A percentile compares a stretch with the other conserved stretches of the same genome.
Evolutionary conservation across 2,329 filamentous ascomycete species (phyloP).

Genomic region (Aureobasidium sp.): DNA sequence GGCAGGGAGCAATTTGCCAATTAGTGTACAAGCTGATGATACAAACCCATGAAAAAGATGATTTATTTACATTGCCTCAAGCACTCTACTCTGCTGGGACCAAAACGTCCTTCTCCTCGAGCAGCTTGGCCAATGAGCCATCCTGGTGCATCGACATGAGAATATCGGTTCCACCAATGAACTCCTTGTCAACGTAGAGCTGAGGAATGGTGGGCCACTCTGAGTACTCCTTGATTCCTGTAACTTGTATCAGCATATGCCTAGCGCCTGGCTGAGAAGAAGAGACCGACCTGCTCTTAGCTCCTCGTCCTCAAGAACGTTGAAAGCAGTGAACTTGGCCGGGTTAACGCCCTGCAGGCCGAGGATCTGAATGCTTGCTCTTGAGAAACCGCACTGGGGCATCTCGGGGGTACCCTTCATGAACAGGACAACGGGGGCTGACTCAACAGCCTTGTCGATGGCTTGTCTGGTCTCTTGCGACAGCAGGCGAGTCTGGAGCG

Average conservation of each 20-base stretch:
- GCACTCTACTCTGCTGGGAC: slow-evolving; percentile 45
- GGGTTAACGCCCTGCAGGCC: slow-evolving; percentile 89
- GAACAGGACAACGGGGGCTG: slow-evolving; percentile 90
- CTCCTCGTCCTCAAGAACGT: slow-evolving; percentile 87
- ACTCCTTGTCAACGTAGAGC: slow-evolving; percentile 90
- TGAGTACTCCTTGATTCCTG: slow-evolving; percentile 97
- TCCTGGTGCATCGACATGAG: slow-evolving; percentile 95
- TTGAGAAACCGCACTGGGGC: slow-evolving; percentile 94
- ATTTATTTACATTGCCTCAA: neutral
- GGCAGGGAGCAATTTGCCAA: neutral
- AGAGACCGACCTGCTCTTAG: slow-evolving; percentile 61
- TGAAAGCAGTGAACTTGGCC: slow-evolving; percentile 94
- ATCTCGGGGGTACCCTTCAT: slow-evolving; percentile 99
- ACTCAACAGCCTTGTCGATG: slow-evolving; percentile 82
- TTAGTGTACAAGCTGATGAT: slow-evolving; percentile 6
- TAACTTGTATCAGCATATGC: neutral
- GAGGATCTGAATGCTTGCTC: slow-evolving; percentile 89
- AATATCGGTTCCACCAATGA: slow-evolving; percentile 96
- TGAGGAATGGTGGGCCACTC: slow-evolving; percentile 99
- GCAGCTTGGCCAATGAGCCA: slow-evolving; percentile 80
- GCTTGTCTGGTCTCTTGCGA: slow-evolving; percentile 71
- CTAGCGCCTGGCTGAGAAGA: fast-evolving
- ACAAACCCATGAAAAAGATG: neutral
- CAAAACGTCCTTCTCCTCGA: slow-evolving; percentile 88
- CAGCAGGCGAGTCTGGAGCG: slow-evolving; percentile 55